Base-by-base conservation (phyloP, 1,139 yeast genomes). In the Lodderomyces jiufengensis region DNA sequence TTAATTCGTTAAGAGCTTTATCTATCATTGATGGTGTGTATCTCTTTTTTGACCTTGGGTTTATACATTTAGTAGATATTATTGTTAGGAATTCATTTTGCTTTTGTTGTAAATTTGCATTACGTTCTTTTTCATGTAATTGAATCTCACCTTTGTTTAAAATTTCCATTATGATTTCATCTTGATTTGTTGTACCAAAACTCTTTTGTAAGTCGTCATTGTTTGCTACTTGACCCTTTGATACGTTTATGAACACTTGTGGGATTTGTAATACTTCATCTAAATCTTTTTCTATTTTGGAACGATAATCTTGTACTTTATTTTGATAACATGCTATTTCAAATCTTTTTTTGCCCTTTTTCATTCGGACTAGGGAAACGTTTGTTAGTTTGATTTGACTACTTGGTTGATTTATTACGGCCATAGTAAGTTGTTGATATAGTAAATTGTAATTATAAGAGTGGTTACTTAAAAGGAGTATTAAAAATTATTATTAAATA, bases 261-360 rank as follows among this genome's bases (percentile, higher is more conserved):
- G 90, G 96, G 36, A 92, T 88, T 55, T 92, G 98, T 29, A 92
- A 66, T 4, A 92, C 98, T 55, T 92, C 98, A 62, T 92, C 98
- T 9, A 94, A 59, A 55, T 92, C 97, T 49, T 86, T 92, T 55
- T 94, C 98, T 9, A 80, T 82, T 56, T 83, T 88, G 55, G 76
- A 76, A 50, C 97, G 71, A 81, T 92, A 92, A 59, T 92, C 98
- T 55, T 90, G 97, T 9, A 92, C 97, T 55, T 94, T 92, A 54
- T 92, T 92, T 54, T 87, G 97, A 58, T 92, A 92, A 55, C 98
- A 92, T 0, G 97, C 98, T 32, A 94, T 76, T 59, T 92, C 98
- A 52, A 88, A 92, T 45, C 97, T 67, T 59, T 86, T 85, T 55
- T 86, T 86, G 23, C 92, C 95, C 55, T 85, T 87, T 53, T 84